Evolutionary conservation across 192 early-diverging fungal genomes (phyloP), one percentile per base, ranked within the genome.

Genomic region (Umbelopsis ramanniana): DNA sequence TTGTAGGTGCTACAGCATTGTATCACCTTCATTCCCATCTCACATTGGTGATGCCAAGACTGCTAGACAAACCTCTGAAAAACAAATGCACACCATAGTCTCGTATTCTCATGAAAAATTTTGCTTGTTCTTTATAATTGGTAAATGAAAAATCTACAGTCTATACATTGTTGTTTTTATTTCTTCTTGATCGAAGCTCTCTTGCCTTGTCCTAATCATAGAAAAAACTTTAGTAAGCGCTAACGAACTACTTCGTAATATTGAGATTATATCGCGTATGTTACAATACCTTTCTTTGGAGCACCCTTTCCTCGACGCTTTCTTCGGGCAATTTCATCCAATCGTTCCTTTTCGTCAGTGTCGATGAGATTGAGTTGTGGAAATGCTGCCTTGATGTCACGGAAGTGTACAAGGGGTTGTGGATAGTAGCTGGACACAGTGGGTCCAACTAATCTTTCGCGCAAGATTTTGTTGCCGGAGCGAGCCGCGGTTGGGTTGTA

Each of bases 291-390:
- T 80, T 93, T 93, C 89, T 92, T 92, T 43, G 90, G 90, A 15
- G 90, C 84, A 45, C 92, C 90, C 85, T 93, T 93, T 67, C 92
- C 92, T 48, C 92, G 87, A 53, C 85, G 85, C 81, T 84, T 91
- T 74, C 84, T 82, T 77, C 83, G 83, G 3, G 90, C 87, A 71
- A 90, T 77, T 53, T 87, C 89, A 50, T 91, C 90, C 29, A 91
- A 76, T 21, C 92, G 87, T 38, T 84, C 82, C 63, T 91, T 88
- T 72, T 93, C 92, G 10, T 82, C 85, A 24, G 81, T 76, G 76
- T 93, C 68, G 22, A 87, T 68, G 35, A 89, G 71, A 17, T 84
- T 77, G 50, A 89, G 74, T 37, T 83, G 81, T 66, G 87, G 87
- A 67, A 76, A 82, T 67, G 81, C 72, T 26, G 82, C 79, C 54